These are phyloP conservation scores for Blastobotrys aristatus DNA, from an alignment of 1,139 yeast species.

Conservation along the genomic window DNA sequence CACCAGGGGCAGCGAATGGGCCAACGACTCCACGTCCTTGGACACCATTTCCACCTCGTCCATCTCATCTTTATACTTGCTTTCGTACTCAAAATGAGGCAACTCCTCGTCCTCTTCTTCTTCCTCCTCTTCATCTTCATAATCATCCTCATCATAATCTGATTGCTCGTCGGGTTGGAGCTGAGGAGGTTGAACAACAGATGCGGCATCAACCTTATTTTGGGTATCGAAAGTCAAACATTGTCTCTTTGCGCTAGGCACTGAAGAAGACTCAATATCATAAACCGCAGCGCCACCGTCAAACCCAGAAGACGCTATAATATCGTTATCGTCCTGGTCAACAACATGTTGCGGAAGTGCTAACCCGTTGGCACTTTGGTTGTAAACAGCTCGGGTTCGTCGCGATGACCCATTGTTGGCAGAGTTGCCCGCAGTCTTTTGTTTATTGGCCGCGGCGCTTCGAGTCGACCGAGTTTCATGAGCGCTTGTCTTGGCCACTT, in stretches of 20 bases:
- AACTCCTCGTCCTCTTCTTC: constrained; percentile 21
- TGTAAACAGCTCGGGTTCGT: background rate
- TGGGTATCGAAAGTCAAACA: no score
- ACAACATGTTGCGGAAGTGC: background rate
- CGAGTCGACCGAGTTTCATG: no score
- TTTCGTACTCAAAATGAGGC: constrained; percentile 24
- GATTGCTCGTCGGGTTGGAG: background rate
- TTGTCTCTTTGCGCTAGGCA: background rate
- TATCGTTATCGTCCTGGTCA: background rate
- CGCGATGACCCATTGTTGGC: no score
- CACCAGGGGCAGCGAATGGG: background rate
- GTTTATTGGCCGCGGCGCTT: no score
- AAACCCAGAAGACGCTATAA: no score
- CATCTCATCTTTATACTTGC: constrained; percentile 19
- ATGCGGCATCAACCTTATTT: background rate
- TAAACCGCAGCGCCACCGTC: no score
- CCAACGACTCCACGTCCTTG: constrained; percentile 1
- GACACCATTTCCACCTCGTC: constrained; percentile 14
- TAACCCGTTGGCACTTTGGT: background rate
- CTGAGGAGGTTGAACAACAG: background rate
- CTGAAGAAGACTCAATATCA: background rate
- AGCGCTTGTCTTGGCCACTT: no score
- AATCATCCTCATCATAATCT: constrained; percentile 6
- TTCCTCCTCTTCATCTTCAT: constrained; percentile 10
- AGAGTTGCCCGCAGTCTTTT: no score